Evolutionary conservation across 2,329 filamentous ascomycete genomes (phyloP).

Genomic region (Xylariaceae sp.): DNA sequence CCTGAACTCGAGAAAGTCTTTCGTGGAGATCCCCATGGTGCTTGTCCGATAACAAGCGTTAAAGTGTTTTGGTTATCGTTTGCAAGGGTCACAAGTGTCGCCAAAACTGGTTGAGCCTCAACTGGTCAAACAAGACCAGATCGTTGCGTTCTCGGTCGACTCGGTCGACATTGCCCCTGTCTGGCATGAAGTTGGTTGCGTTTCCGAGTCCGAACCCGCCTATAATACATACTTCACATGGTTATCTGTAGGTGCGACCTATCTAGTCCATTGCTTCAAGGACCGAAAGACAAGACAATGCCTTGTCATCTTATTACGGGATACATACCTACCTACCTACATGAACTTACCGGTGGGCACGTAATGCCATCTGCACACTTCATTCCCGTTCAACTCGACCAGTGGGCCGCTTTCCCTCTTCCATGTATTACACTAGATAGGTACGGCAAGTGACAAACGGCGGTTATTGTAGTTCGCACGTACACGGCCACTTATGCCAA

Average conservation of each 20-base stretch:
- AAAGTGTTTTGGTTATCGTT: background rate
- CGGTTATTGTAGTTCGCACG: no score
- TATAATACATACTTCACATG: background rate
- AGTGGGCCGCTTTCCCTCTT: no score
- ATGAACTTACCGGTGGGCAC: no score
- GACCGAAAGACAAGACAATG: constrained; percentile 13
- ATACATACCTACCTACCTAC: no score
- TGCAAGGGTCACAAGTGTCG: background rate
- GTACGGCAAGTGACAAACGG: no score
- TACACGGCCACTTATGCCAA: background rate
- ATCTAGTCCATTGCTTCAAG: constrained; percentile 3
- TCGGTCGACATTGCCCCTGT: constrained; percentile 32
- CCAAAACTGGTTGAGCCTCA: constrained; percentile 6
- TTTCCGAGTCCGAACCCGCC: constrained; percentile 4
- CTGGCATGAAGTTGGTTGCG: constrained; percentile 4
- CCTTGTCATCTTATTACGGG: background rate
- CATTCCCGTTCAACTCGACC: no score
- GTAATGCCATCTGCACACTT: no score
- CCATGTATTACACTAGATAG: no score
- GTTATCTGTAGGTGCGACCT: background rate
- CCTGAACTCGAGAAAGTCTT: background rate
- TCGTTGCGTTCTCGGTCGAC: constrained; percentile 27
- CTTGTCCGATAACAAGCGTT: background rate
- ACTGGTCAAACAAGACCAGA: constrained; percentile 27
- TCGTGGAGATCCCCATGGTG: background rate